Conservation (phyloP, 2,329 filamentous ascomycete genomes). For the Diplodia sapinea region DNA sequence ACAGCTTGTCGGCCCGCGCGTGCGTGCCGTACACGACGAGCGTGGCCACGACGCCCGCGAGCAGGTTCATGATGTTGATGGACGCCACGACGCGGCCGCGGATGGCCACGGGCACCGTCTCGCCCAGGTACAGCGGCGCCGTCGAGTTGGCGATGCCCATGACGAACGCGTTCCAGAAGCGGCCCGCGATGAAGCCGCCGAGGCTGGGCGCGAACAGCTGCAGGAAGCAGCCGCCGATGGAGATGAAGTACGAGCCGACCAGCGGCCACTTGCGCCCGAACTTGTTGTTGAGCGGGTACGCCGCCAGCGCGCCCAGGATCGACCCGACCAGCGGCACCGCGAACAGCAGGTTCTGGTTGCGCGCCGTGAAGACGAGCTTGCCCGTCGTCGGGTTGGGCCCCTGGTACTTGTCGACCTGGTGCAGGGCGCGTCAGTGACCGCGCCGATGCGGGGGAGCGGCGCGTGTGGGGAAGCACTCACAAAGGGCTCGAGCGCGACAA, state of each 20-base stretch:
- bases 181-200: slow-evolving; percentile 19
- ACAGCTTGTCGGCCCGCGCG: slow-evolving; percentile 66
- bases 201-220: slow-evolving; percentile 25
- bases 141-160: slow-evolving; percentile 26
- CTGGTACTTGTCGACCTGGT: slow-evolving; percentile 22
- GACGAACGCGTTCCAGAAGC: slow-evolving; percentile 25
- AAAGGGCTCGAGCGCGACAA: slow-evolving; percentile 22
- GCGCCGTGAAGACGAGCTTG: slow-evolving; percentile 23
- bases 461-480: slow-evolving; percentile 17
- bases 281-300: slow-evolving; percentile 28
- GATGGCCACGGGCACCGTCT: slow-evolving; percentile 63
- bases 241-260: slow-evolving; percentile 19
- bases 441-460: neutral
- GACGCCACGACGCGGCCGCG: slow-evolving; percentile 59
- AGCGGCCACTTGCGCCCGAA: slow-evolving; percentile 24
- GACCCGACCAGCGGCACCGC: slow-evolving; percentile 27
- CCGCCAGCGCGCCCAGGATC: slow-evolving; percentile 24
- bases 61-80: slow-evolving; percentile 24
- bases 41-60: slow-evolving; percentile 47
- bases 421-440: no score
- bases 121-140: slow-evolving; percentile 65
- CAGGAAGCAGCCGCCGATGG: slow-evolving; percentile 28
- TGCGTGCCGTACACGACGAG: slow-evolving; percentile 77
- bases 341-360: slow-evolving; percentile 27
- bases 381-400: slow-evolving; percentile 18